These are phyloP conservation scores for Lasiosphaeria hispida DNA, from an alignment of 495 filamentous ascomycete genomes.

Conservation along the genomic window DNA sequence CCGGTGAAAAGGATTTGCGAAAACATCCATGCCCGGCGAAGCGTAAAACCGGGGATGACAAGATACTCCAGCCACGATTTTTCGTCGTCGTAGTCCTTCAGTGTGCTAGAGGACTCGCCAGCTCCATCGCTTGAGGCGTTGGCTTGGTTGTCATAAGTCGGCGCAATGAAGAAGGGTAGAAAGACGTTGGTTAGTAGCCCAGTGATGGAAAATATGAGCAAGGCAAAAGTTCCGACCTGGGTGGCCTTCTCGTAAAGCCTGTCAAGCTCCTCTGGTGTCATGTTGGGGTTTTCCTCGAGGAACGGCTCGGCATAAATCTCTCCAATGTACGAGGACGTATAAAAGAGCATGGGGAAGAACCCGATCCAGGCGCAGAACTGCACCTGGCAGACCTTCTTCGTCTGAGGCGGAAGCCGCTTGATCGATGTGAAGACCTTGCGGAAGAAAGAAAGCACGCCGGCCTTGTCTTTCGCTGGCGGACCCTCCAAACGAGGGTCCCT, in stretches of 20 bases:
- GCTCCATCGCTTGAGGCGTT: constrained; percentile 19
- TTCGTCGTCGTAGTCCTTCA: constrained; percentile 31
- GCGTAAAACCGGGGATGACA: constrained; percentile 74
- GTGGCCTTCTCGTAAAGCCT: constrained; percentile 78
- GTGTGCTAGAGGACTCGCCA: constrained; percentile 9
- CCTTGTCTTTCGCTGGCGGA: constrained; percentile 51
- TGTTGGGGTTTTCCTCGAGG: constrained; percentile 70
- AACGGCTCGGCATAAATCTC: constrained; percentile 84
- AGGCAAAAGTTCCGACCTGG: constrained; percentile 74
- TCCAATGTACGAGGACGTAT: constrained; percentile 86
- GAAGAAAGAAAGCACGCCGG: constrained; percentile 77
- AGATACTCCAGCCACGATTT: constrained; percentile 53
- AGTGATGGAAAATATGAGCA: constrained; percentile 82
- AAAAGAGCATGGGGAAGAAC: constrained; percentile 94
- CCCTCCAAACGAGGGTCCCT: constrained; percentile 74
- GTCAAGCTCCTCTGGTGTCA: constrained; percentile 71
- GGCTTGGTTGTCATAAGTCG: constrained; percentile 58
- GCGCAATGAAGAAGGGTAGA: constrained; percentile 77
- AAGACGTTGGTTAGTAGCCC: constrained; percentile 76
- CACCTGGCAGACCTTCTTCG: constrained; percentile 76
- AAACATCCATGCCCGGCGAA: constrained; percentile 80
- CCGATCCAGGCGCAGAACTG: constrained; percentile 91
- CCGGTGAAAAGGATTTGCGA: constrained; percentile 75
- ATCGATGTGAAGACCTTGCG: constrained; percentile 72
- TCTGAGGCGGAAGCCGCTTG: constrained; percentile 71